phyloP scores from a whole-genome alignment of 352 stramenopile species.

The Blastocystis sp. region DNA sequence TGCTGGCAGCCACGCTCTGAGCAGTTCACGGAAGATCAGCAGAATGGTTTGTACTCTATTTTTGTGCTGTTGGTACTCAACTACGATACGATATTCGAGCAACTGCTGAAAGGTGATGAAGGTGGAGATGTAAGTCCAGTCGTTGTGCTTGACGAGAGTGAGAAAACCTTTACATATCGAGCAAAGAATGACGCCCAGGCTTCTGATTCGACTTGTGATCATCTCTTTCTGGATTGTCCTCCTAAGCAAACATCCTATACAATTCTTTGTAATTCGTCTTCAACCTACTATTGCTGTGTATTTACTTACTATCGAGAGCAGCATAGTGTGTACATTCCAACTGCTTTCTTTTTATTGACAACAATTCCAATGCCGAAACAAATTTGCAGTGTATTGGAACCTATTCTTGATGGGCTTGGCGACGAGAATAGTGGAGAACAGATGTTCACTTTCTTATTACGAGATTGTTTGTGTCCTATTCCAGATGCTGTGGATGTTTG shows the following conservation, averaged over 20 bases:
- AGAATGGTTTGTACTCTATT: neutral
- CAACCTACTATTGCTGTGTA: constrained; percentile 24
- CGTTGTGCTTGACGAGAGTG: neutral
- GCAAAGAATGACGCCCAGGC: neutral
- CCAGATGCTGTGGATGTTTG: neutral
- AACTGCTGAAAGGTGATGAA: neutral
- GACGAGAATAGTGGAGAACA: neutral
- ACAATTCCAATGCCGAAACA: neutral
- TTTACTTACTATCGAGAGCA: neutral
- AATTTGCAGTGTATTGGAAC: neutral
- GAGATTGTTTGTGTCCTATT: constrained; percentile 6
- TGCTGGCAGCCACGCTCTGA: neutral
- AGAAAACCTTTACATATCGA: neutral
- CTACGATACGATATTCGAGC: neutral
- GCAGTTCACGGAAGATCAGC: neutral
- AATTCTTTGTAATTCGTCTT: neutral
- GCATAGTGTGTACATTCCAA: neutral
- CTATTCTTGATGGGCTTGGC: neutral
- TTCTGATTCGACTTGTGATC: neutral
- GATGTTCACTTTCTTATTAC: neutral
- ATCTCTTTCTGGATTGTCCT: neutral
- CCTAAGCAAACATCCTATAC: neutral
- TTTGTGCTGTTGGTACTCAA: neutral
- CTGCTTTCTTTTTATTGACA: neutral
- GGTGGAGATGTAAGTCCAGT: neutral